Conservation (phyloP, 768 basidiomycete species). For the Asterophora parasitica region DNA sequence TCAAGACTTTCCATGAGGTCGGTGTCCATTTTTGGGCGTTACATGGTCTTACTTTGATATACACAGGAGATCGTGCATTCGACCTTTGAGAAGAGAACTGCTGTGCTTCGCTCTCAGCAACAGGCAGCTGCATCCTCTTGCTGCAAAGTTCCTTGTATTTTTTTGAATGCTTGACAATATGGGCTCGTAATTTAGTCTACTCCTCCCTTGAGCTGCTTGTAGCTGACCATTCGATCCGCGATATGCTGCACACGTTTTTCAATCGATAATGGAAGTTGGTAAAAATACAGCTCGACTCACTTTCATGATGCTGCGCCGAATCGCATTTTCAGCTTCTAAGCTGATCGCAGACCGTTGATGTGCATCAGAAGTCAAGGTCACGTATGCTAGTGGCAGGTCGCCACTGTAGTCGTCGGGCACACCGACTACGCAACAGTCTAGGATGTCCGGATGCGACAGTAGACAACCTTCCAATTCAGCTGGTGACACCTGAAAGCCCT, state of each 20-base stretch:
- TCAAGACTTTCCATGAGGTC: constrained; percentile 53
- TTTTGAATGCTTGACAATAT: too few species aligned
- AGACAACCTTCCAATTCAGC: constrained; percentile 55
- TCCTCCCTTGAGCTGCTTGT: constrained; percentile 48
- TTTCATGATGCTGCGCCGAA: constrained; percentile 39
- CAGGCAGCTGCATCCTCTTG: not conserved
- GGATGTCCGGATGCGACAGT: constrained; percentile 46
- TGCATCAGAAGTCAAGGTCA: constrained; percentile 44
- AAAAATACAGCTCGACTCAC: constrained; percentile 22
- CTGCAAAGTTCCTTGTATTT: too few species aligned
- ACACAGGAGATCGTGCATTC: constrained; percentile 2
- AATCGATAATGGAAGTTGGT: not conserved
- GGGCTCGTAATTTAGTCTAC: constrained; percentile 22
- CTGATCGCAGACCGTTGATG: constrained; percentile 24
- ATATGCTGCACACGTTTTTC: constrained; percentile 33
- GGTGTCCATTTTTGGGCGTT: constrained; percentile 19
- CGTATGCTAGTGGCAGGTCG: constrained; percentile 61
- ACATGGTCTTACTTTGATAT: not conserved
- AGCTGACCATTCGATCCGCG: constrained; percentile 40
- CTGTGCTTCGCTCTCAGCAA: constrained; percentile 5
- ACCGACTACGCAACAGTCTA: constrained; percentile 60
- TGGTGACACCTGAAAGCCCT: constrained; percentile 51
- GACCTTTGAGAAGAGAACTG: not conserved
- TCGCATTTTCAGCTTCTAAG: constrained; percentile 21
- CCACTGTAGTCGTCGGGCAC: constrained; percentile 56